These are phyloP conservation scores for Curvularia sp. DNA, from an alignment of 2,329 filamentous ascomycete species.

Conservation along the genomic window DNA sequence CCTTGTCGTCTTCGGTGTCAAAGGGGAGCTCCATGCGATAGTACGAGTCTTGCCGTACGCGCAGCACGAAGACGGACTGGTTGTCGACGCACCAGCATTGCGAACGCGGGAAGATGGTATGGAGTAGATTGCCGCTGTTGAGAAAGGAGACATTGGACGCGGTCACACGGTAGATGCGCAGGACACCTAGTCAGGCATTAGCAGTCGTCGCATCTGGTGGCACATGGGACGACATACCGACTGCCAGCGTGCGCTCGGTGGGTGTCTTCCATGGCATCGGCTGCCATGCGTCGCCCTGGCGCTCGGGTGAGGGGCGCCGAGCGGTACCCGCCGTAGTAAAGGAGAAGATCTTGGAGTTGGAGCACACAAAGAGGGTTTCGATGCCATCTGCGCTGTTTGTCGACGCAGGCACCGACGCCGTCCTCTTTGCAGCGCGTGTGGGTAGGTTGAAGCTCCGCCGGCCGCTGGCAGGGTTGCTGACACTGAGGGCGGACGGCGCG, in stretches of 20 bases:
- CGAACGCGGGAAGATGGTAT: slow-evolving; percentile 86
- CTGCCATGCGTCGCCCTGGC: slow-evolving; percentile 54
- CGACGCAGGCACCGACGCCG: slow-evolving; percentile 42
- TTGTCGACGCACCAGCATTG: slow-evolving; percentile 95
- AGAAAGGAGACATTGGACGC: slow-evolving; percentile 83
- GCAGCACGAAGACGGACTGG: slow-evolving; percentile 82
- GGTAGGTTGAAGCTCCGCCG: slow-evolving; percentile 61
- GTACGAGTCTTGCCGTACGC: slow-evolving; percentile 82
- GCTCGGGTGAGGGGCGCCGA: slow-evolving; percentile 47
- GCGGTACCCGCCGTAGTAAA: slow-evolving; percentile 58
- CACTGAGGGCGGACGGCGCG: slow-evolving; percentile 31
- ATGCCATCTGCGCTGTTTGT: slow-evolving; percentile 56
- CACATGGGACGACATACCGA: slow-evolving; percentile 62
- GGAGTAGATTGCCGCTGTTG: slow-evolving; percentile 81
- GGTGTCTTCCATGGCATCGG: slow-evolving; percentile 75
- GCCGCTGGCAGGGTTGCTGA: slow-evolving; percentile 21
- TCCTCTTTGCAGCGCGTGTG: slow-evolving; percentile 47
- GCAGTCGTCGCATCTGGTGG: not conserved
- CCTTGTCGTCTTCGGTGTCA: slow-evolving; percentile 67
- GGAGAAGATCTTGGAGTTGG: slow-evolving; percentile 73
- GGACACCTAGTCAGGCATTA: slow-evolving; percentile 61
- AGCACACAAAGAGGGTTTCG: slow-evolving; percentile 78
- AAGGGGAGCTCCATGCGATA: slow-evolving; percentile 88
- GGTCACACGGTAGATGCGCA: slow-evolving; percentile 85
- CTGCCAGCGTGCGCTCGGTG: slow-evolving; percentile 82